phyloP scores from a whole-genome alignment of 2,329 filamentous ascomycete species.

The Sarocladiaceae sp. region DNA sequence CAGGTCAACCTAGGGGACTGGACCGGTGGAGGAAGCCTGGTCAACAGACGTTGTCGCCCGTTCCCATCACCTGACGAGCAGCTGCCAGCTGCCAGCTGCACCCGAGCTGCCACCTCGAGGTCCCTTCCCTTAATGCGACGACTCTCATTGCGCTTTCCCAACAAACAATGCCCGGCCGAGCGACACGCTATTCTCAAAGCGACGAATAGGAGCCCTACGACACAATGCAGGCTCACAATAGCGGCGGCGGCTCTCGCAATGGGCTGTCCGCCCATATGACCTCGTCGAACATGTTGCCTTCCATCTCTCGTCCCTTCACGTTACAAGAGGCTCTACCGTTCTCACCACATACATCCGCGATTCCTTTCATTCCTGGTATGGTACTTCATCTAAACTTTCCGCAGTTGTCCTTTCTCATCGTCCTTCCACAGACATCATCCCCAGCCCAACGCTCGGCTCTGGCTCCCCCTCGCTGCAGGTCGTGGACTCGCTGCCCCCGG shows the following conservation, averaged over 20 bases:
- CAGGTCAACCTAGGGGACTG: background rate
- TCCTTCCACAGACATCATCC: conserved; percentile 58
- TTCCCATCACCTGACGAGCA: background rate
- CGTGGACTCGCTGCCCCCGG: conserved; percentile 41
- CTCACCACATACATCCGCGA: conserved; percentile 73
- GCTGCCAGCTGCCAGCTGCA: background rate
- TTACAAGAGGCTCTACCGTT: conserved; percentile 75
- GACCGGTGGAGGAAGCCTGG: background rate
- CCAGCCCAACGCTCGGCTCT: conserved; percentile 54
- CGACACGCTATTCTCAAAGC: conserved; percentile 20
- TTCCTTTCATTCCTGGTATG: conserved; percentile 70
- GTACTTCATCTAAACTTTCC: conserved; percentile 8
- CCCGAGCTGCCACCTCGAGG: background rate
- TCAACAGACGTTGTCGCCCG: background rate
- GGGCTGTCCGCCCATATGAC: conserved; percentile 22
- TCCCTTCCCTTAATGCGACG: conserved; percentile 20
- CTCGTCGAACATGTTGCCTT: conserved; percentile 16
- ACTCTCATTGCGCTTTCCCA: conserved; percentile 20
- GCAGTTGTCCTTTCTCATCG: too few relatives aligned
- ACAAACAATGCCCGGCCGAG: conserved; percentile 22
- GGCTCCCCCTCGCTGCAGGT: conserved; percentile 47
- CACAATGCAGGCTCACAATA: conserved; percentile 23
- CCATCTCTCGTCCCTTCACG: conserved; percentile 43
- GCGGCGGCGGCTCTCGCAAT: conserved; percentile 23
- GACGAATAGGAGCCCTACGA: conserved; percentile 19